These are phyloP conservation scores for Cytospora chrysosperma DNA, from an alignment of 2,329 filamentous ascomycete genomes.

Conservation along the genomic window DNA sequence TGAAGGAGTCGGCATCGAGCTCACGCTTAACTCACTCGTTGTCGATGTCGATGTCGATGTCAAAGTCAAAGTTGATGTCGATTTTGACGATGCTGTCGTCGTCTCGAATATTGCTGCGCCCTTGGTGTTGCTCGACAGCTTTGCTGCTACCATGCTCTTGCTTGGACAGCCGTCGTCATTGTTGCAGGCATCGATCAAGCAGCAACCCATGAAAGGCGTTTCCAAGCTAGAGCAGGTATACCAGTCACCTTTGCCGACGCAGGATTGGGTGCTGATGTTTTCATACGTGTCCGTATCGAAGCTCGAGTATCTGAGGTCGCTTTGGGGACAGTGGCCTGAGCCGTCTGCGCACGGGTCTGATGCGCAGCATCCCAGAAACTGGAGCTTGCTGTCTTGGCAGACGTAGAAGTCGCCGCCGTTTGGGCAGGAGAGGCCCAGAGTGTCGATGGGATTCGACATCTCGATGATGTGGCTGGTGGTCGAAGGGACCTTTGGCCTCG, in stretches of 20 bases:
- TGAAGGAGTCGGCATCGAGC: not conserved
- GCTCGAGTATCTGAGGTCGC: slow-evolving; percentile 30
- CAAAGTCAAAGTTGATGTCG: not conserved
- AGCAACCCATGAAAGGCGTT: slow-evolving; percentile 42
- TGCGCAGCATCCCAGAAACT: slow-evolving; percentile 43
- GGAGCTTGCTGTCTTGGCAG: slow-evolving; percentile 32
- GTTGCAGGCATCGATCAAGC: slow-evolving; percentile 35
- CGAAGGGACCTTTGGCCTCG: not conserved
- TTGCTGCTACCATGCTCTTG: slow-evolving; percentile 28
- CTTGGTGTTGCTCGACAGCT: slow-evolving; percentile 26
- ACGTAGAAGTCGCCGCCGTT: slow-evolving; percentile 37
- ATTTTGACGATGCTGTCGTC: not conserved
- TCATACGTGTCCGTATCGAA: slow-evolving; percentile 31
- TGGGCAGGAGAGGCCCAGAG: slow-evolving; percentile 31
- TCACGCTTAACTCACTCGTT: not conserved
- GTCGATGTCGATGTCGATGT: not conserved
- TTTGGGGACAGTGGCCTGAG: slow-evolving; percentile 36
- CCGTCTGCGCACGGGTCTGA: slow-evolving; percentile 35
- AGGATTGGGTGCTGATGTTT: slow-evolving; percentile 35
- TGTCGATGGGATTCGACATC: slow-evolving; percentile 5
- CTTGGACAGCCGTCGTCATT: slow-evolving; percentile 28
- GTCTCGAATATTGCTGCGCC: slow-evolving; percentile 24
- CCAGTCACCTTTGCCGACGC: slow-evolving; percentile 33
- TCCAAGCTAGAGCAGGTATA: slow-evolving; percentile 34
- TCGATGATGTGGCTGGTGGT: not conserved